Evolutionary conservation across 495 filamentous ascomycete species (phyloP).

Genomic region (Cryomyces antarcticus): DNA sequence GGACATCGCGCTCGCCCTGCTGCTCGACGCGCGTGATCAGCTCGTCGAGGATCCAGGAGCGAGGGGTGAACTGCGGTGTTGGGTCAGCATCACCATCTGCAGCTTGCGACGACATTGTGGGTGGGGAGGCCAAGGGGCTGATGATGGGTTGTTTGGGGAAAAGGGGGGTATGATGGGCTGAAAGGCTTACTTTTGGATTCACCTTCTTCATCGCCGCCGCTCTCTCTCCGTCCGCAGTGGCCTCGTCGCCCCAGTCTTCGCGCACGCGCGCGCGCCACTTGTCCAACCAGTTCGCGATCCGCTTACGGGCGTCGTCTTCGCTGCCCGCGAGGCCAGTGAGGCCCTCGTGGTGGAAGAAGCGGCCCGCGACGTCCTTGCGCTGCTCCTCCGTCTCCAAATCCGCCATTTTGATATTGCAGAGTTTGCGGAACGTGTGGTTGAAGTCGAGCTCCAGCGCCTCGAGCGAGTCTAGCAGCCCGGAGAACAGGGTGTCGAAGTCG

Average conservation of each 20-base stretch:
- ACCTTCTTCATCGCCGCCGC: slow-evolving; percentile 54
- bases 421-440: slow-evolving; percentile 70
- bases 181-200: slow-evolving; percentile 49
- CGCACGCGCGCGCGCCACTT: slow-evolving; percentile 45
- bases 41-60: slow-evolving; percentile 86
- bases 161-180: background rate
- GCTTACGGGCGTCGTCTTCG: slow-evolving; percentile 39
- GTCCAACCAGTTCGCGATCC: slow-evolving; percentile 55
- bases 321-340: slow-evolving; percentile 29
- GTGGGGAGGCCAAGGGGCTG: background rate
- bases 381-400: slow-evolving; percentile 39
- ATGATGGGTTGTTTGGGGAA: background rate
- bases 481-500: slow-evolving; percentile 63
- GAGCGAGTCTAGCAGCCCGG: slow-evolving; percentile 61
- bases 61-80: slow-evolving; percentile 43
- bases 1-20: slow-evolving; percentile 56
- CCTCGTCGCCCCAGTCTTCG: slow-evolving; percentile 47
- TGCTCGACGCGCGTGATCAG: slow-evolving; percentile 74
- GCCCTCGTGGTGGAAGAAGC: slow-evolving; percentile 55
- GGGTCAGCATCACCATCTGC: background rate
- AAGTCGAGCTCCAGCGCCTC: slow-evolving; percentile 71
- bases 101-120: background rate
- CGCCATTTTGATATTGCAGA: slow-evolving; percentile 35
- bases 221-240: slow-evolving; percentile 39
- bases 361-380: slow-evolving; percentile 32